Conservation (phyloP, 2,329 filamentous ascomycete species). For the Dothideomycetes sp. region DNA sequence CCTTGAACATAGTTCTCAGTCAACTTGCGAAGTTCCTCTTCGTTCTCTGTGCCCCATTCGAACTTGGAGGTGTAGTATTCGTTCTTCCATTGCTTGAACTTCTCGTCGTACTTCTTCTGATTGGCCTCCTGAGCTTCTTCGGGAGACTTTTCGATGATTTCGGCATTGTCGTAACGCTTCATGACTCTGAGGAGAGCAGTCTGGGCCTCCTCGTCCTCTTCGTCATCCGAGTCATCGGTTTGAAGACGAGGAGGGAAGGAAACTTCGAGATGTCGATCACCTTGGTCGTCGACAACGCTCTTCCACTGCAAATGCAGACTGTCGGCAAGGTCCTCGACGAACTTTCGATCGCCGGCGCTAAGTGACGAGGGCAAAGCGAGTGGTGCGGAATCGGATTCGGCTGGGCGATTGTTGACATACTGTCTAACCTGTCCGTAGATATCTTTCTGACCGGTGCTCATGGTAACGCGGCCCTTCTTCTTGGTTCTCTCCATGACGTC, state of each 20-base stretch:
- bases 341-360: conserved; percentile 80
- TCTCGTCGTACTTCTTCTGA: conserved; percentile 78
- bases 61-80: conserved; percentile 89
- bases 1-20: conserved; percentile 97
- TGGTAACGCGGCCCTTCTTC: conserved; percentile 55
- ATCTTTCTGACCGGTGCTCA: conserved; percentile 72
- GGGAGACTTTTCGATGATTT: conserved; percentile 67
- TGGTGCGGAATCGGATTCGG: conserved; percentile 39
- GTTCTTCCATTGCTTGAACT: conserved; percentile 89
- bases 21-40: conserved; percentile 69
- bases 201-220: conserved; percentile 74
- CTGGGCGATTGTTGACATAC: conserved; percentile 63
- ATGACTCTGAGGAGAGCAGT: conserved; percentile 78
- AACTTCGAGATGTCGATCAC: conserved; percentile 57
- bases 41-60: conserved; percentile 73
- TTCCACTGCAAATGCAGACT: conserved; percentile 58
- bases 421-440: conserved; percentile 75
- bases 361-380: conserved; percentile 66
- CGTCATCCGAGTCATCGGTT: conserved; percentile 49
- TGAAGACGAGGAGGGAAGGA: conserved; percentile 47
- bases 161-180: conserved; percentile 83
- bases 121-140: conserved; percentile 72
- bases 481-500: conserved; percentile 55
- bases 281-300: conserved; percentile 54
- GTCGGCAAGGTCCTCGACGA: conserved; percentile 77